phyloP scores from a whole-genome alignment of 306 rosid genomes.

The Lagenaria siceraria region DNA sequence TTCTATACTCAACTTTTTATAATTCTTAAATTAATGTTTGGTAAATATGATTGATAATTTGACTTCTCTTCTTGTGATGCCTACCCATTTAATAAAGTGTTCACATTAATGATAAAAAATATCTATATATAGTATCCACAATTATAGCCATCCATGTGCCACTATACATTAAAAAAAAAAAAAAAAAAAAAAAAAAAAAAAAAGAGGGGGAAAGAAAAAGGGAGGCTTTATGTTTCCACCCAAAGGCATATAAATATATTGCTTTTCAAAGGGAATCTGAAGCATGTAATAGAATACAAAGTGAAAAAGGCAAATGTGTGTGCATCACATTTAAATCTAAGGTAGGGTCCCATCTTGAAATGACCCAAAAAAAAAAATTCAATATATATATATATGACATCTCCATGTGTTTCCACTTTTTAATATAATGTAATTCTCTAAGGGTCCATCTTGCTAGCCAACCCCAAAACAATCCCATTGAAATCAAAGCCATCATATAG shows the following conservation, averaged over 20 bases:
- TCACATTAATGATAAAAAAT: not conserved
- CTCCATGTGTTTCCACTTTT: not conserved
- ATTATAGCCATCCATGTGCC: conserved; percentile 2
- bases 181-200: not conserved
- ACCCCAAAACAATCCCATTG: conserved; percentile 2
- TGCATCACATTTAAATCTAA: conserved; percentile 1
- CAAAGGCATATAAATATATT: not conserved
- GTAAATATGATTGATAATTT: not conserved
- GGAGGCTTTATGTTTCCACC: not conserved
- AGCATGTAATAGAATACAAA: conserved; percentile 4
- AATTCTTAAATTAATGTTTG: too few species aligned
- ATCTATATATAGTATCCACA: not conserved
- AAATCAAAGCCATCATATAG: not conserved
- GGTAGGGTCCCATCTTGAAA: conserved; percentile 4
- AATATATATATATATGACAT: not conserved
- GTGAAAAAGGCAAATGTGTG: not conserved
- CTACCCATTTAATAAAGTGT: not conserved
- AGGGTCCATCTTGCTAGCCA: not conserved
- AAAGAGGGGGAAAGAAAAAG: not conserved
- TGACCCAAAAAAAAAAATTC: not conserved
- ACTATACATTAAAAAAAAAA: not conserved
- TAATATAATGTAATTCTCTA: not conserved
- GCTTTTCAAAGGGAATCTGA: not conserved
- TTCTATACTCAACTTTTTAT: too few species aligned
- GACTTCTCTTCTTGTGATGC: not conserved